phyloP scores from a whole-genome alignment of 495 filamentous ascomycete genomes.

The Penicillium paxilli region DNA sequence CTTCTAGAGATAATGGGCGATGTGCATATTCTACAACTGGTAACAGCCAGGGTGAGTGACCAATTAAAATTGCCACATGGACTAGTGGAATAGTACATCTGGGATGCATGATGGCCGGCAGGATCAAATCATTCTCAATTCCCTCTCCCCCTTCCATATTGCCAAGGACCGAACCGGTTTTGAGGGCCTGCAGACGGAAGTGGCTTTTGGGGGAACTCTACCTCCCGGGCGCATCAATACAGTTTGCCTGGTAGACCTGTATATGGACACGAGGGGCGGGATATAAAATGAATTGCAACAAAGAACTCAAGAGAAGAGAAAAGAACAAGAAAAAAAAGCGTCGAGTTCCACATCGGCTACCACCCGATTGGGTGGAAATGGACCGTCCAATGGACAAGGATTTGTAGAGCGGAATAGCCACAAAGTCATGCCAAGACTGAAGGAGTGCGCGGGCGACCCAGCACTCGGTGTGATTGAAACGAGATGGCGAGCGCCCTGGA shows the following conservation, averaged over 20 bases:
- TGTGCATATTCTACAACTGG: neutral
- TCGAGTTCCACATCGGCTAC: neutral
- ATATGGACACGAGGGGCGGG: no score
- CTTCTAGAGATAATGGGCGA: neutral
- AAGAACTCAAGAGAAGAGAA: neutral
- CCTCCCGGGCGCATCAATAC: no score
- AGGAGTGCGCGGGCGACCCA: neutral
- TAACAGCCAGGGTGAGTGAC: neutral
- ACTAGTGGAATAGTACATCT: neutral
- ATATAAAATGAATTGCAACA: neutral
- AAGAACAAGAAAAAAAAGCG: neutral
- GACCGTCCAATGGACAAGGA: constrained; percentile 5
- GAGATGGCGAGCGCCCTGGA: neutral
- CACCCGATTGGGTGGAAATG: constrained; percentile 9
- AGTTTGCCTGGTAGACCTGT: no score
- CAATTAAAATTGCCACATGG: neutral
- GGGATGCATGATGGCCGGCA: no score
- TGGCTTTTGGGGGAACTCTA: no score
- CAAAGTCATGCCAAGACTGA: neutral
- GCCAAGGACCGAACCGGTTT: no score
- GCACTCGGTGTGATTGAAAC: neutral
- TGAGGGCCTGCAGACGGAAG: no score
- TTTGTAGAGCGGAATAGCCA: neutral
- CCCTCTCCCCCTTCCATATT: no score
- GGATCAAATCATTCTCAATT: no score